Conservation (phyloP, 495 filamentous ascomycete genomes). For the Neurospora sp. region DNA sequence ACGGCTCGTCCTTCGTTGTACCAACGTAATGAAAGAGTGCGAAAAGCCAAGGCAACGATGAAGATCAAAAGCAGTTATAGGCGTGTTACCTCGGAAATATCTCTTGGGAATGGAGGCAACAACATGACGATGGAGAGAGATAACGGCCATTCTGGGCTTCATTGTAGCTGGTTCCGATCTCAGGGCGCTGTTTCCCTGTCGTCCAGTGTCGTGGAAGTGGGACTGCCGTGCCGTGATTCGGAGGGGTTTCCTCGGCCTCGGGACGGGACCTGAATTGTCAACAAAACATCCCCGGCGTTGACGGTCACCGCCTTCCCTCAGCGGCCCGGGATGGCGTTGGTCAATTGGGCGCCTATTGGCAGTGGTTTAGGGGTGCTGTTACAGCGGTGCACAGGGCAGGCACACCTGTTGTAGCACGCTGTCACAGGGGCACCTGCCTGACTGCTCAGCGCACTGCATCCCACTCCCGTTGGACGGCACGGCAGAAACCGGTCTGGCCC, state of each 20-base stretch:
- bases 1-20: background rate
- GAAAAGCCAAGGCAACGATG: background rate
- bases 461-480: background rate
- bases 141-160: background rate
- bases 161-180: background rate
- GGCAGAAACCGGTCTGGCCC: conserved; percentile 9
- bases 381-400: background rate
- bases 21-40: background rate
- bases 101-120: background rate
- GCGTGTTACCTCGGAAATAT: background rate
- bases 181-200: background rate
- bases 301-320: background rate
- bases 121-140: background rate
- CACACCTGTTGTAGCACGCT: background rate
- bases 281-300: background rate
- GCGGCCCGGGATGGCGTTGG: background rate
- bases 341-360: background rate
- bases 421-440: background rate
- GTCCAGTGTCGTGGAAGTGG: background rate
- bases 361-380: background rate
- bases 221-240: background rate
- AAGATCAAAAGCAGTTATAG: background rate
- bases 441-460: too few relatives aligned
- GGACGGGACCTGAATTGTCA: background rate
- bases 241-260: background rate